Percentiles rank a stretch among this genome's conserved stretches.
Conservation (phyloP, 495 filamentous ascomycete genomes). For the Hypoxylon lienhwacheense region DNA sequence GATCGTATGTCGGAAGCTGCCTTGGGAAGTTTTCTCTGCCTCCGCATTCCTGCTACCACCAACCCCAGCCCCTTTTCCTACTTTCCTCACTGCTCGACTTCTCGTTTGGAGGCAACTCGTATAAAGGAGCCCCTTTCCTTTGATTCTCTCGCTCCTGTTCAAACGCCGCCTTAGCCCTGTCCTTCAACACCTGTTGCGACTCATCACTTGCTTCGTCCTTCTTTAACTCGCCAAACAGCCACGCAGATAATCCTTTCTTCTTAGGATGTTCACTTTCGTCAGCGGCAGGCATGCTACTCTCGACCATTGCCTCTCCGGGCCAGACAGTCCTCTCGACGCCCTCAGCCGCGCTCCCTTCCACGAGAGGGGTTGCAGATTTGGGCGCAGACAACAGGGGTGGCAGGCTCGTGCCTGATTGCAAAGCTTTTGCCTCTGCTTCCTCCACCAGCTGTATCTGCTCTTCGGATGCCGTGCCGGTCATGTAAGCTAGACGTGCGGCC, state of each 20-base stretch:
- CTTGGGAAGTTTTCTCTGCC: no score
- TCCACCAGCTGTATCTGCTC: conserved; percentile 56
- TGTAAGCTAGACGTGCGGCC: conserved; percentile 61
- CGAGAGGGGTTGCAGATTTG: background rate
- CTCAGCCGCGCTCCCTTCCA: background rate
- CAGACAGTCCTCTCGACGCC: conserved; percentile 12
- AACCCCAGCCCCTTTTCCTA: conserved; percentile 40
- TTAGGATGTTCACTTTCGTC: conserved; percentile 43
- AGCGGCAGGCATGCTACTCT: conserved; percentile 14
- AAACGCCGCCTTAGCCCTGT: conserved; percentile 51
- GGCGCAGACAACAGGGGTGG: conserved; percentile 41
- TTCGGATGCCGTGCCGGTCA: conserved; percentile 63
- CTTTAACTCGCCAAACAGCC: conserved; percentile 55
- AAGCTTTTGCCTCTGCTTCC: conserved; percentile 41
- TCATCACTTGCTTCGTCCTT: conserved; percentile 57
- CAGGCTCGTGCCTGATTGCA: conserved; percentile 40
- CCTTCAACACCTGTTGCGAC: conserved; percentile 18
- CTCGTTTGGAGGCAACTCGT: conserved; percentile 45
- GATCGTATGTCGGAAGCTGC: no score
- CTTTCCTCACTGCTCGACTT: conserved; percentile 6
- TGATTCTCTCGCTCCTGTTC: conserved; percentile 54
- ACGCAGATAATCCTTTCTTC: conserved; percentile 34
- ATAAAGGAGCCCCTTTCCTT: conserved; percentile 51
- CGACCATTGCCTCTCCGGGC: conserved; percentile 31
- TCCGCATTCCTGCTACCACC: conserved; percentile 33